These are phyloP conservation scores for Syncephalastrum monosporum DNA, from an alignment of 371 early-diverging fungal species.

Conservation along the genomic window DNA sequence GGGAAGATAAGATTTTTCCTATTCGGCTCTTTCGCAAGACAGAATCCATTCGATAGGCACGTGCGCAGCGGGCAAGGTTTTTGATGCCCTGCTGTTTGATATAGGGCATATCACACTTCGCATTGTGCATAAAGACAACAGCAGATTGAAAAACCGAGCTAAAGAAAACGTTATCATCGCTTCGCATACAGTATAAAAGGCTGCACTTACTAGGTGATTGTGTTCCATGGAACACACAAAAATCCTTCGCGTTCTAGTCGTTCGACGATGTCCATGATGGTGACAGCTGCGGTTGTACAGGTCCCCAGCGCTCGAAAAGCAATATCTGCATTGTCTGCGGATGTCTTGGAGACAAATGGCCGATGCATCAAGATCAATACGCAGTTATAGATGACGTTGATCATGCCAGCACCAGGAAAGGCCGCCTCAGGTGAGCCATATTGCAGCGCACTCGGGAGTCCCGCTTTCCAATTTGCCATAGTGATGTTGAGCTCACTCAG, in stretches of 20 bases:
- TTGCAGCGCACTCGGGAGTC: background rate
- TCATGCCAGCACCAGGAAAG: background rate
- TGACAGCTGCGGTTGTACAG: conserved; percentile 32
- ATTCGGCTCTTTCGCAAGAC: conserved; percentile 13
- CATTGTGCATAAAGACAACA: conserved; percentile 40
- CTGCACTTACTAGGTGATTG: conserved; percentile 32
- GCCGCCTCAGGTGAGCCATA: background rate
- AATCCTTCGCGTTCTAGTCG: conserved; percentile 11
- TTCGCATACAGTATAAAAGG: background rate
- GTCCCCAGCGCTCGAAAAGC: conserved; percentile 32
- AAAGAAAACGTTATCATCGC: background rate
- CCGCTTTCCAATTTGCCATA: background rate
- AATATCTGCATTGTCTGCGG: conserved; percentile 8
- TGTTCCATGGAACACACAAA: conserved; percentile 33
- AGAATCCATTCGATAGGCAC: conserved; percentile 14
- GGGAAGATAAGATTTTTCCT: conserved; percentile 10
- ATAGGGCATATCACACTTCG: conserved; percentile 29
- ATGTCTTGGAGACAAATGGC: conserved; percentile 12
- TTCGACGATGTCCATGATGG: conserved; percentile 21
- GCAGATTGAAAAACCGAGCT: conserved; percentile 41
- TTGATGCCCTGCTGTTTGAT: conserved; percentile 21
- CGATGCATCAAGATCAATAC: conserved; percentile 17
- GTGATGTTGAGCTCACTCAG: background rate
- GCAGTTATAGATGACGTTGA: conserved; percentile 22
- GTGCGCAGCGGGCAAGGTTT: conserved; percentile 23